These are phyloP conservation scores for Parvularia atlantis DNA, from an alignment of 78 protist species.

Conservation along the genomic window DNA sequence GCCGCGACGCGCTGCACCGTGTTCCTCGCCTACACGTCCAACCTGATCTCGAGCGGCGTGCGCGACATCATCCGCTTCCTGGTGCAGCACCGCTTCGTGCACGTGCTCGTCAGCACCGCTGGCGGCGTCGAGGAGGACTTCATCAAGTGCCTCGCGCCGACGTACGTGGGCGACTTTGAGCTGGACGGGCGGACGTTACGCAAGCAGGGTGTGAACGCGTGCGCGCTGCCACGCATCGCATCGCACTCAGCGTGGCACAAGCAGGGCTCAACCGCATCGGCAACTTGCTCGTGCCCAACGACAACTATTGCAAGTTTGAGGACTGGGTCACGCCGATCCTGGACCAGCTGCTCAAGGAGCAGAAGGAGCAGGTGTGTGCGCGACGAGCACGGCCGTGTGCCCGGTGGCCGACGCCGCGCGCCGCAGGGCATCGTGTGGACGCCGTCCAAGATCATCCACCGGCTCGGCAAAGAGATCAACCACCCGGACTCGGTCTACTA, in stretches of 20 bases:
- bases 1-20: conserved; percentile 34
- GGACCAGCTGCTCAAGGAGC: conserved; percentile 73
- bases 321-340: conserved; percentile 96
- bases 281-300: conserved; percentile 95
- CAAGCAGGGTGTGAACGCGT: conserved; percentile 51
- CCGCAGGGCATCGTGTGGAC: conserved; percentile 63
- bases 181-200: conserved; percentile 56
- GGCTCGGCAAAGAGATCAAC: conserved; percentile 90
- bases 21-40: conserved; percentile 95
- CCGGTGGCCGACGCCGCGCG: conserved; percentile 2
- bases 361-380: conserved; percentile 16
- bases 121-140: conserved; percentile 99
- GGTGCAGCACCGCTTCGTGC: conserved; percentile 69
- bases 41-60: conserved; percentile 90
- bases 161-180: conserved; percentile 85
- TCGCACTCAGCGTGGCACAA: too few species aligned
- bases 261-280: conserved; percentile 97
- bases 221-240: too few species aligned
- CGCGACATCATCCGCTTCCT: conserved; percentile 85
- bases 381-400: not conserved
- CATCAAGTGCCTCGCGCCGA: conserved; percentile 94
- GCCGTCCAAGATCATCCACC: conserved; percentile 84
- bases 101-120: conserved; percentile 89
- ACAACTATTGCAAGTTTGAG: conserved; percentile 85
- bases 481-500: conserved; percentile 79